Evolutionary conservation across 1,284 basidiomycete genomes (phyloP).

Genomic region (Austroboletus novae-zelandiae): DNA sequence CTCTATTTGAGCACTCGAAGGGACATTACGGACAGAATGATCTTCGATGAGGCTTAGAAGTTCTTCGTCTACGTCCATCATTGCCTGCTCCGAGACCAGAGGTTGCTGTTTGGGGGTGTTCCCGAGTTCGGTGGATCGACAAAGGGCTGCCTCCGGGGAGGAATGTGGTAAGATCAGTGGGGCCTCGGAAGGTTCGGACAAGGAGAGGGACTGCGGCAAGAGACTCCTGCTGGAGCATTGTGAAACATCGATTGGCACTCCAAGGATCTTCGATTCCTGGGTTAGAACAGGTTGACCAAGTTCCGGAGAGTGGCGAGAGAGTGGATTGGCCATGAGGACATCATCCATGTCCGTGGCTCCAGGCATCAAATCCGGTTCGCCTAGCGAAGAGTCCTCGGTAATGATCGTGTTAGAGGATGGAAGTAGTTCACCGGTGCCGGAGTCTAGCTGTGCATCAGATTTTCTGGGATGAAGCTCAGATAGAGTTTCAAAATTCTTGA

Average conservation of each 20-base stretch:
- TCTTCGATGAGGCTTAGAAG: slow-evolving; percentile 65
- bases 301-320: slow-evolving; percentile 2
- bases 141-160: neutral
- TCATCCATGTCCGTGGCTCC: neutral
- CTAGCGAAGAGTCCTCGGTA: neutral
- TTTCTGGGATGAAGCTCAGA: neutral
- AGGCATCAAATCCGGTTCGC: neutral
- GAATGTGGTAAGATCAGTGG: neutral
- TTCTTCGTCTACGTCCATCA: slow-evolving; percentile 70
- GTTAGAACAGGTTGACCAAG: neutral
- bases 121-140: slow-evolving; percentile 5
- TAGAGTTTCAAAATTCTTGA: slow-evolving; percentile 5
- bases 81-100: slow-evolving; percentile 21
- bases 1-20: slow-evolving; percentile 2
- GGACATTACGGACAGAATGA: slow-evolving; percentile 11
- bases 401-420: slow-evolving; percentile 1
- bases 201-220: slow-evolving; percentile 7
- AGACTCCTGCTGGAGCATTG: slow-evolving; percentile 9
- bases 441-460: neutral
- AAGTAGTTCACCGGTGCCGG: neutral
- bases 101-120: slow-evolving; percentile 1
- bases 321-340: neutral
- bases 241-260: neutral
- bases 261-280: slow-evolving; percentile 1
- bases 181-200: neutral